Base-by-base conservation (phyloP, 305 asterid genomes). In the Fraxinus xanthoxyloides region DNA sequence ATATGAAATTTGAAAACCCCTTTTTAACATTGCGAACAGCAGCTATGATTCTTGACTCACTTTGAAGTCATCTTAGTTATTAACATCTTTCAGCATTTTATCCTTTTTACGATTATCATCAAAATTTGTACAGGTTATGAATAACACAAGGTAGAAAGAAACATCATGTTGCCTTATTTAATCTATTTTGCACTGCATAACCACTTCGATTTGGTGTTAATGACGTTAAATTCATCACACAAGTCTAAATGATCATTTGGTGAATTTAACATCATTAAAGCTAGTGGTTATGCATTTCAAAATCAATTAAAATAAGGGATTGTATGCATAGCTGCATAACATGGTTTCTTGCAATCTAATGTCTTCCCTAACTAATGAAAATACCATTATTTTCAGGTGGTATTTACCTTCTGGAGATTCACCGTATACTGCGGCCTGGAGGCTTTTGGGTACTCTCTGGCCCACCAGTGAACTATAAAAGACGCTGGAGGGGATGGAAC, bases 401-500 rank as follows among this genome's bases (percentile, higher is more conserved):
- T 75, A 80, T 89, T 59, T 89, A 89, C 85, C 91, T 89, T 86
- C 87, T 88, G 84, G 92, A 89, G 82, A 63, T 89, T 72, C 86
- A 89, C 35, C 91, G 92, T 31, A 86, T 89, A 75, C 84, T 89
- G 48, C 89, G 92, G 4, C 92, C 92, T 67, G 92, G 92, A 15
- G 92, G 92, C 54, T 89, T 89, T 80, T 89, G 92, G 92, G 88
- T 85, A 77, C 92, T 89, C 43, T 89, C 92, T 65, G 92, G 92
- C 34, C 92, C 92, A 51, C 92, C 92, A 0, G 89, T 89, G 40
- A 89, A 89, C 87, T 89, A 89, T 40, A 89, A 88, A 76, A 84
- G 87, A 79, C 89, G 90, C 24, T 88, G 90, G 91, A 89, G 77
- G 85, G 92, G 92, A 80, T 89, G 92, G 92, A 86, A 89, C 70